A percentile compares a stretch with the other conserved stretches of the same genome.
Evolutionary conservation across 2,329 filamentous ascomycete genomes (phyloP).

Genomic region (Hymenoscyphus linearis): DNA sequence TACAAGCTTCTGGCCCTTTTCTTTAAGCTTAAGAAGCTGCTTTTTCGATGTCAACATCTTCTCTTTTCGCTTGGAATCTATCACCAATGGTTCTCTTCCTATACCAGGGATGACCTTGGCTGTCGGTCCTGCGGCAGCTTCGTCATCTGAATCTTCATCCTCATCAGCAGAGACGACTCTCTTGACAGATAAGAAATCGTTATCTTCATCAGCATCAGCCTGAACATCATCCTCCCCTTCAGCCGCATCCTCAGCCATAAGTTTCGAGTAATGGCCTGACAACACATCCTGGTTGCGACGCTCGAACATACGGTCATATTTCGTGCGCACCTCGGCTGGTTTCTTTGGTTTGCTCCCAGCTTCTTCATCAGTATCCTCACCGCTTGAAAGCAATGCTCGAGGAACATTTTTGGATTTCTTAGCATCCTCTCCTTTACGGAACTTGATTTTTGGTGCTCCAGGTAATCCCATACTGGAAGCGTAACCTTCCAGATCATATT

Average conservation of each 20-base stretch:
- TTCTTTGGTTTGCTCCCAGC: slow-evolving; percentile 47
- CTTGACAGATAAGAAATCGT: slow-evolving; percentile 86
- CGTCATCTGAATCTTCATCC: slow-evolving; percentile 42
- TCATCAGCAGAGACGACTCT: slow-evolving; percentile 59
- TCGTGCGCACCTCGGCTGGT: slow-evolving; percentile 76
- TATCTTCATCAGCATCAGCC: slow-evolving; percentile 59
- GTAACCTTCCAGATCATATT: slow-evolving; percentile 79
- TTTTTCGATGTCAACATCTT: slow-evolving; percentile 96
- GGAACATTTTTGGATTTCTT: slow-evolving; percentile 86
- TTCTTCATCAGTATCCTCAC: slow-evolving; percentile 54
- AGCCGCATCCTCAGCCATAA: slow-evolving; percentile 60
- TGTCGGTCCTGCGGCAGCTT: slow-evolving; percentile 35
- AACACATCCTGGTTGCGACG: slow-evolving; percentile 92
- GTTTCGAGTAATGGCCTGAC: slow-evolving; percentile 86
- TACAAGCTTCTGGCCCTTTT: slow-evolving; percentile 75
- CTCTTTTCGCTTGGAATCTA: slow-evolving; percentile 92
- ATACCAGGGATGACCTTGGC: slow-evolving; percentile 61
- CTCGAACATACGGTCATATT: slow-evolving; percentile 98
- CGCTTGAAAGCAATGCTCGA: slow-evolving; percentile 59
- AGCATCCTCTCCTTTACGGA: slow-evolving; percentile 81
- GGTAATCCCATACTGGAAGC: slow-evolving; percentile 82
- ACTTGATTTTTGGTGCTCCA: slow-evolving; percentile 88
- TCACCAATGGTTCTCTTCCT: slow-evolving; percentile 66
- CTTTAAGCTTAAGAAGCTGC: slow-evolving; percentile 85
- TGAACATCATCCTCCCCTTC: slow-evolving; percentile 39